A percentile compares a stretch with the other conserved stretches of the same genome.
Evolutionary conservation across 83 land plant genomes (phyloP).

Genomic region (Thuja plicata): DNA sequence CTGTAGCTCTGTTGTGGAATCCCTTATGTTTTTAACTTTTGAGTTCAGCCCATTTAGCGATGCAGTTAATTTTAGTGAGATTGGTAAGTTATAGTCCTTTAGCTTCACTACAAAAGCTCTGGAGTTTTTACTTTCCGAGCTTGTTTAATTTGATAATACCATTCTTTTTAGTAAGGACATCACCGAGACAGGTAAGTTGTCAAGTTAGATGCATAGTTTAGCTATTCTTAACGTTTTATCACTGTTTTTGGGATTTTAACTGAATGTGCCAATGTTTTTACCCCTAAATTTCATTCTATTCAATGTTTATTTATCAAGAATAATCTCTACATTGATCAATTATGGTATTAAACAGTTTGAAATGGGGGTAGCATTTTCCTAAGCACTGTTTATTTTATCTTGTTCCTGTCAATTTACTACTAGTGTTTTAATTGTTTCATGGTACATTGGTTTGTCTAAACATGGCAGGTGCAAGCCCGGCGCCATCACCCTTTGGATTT

Average conservation of each 20-base stretch:
- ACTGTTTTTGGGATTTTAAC: not conserved
- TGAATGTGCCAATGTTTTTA: not conserved
- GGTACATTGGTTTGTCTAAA: not conserved
- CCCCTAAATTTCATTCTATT: not conserved
- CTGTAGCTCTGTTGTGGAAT: no score
- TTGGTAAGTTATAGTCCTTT: no score
- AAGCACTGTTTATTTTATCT: not conserved
- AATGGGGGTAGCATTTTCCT: not conserved
- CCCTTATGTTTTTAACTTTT: not conserved
- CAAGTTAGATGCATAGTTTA: not conserved
- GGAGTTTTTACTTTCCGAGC: not conserved
- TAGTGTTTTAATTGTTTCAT: not conserved
- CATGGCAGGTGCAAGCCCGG: slow-evolving; percentile 60
- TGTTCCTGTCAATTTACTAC: not conserved
- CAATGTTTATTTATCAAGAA: not conserved
- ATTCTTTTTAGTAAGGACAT: no score
- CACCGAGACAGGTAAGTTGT: no score
- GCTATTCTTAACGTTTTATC: not conserved
- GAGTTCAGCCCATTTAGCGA: not conserved
- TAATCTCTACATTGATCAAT: not conserved
- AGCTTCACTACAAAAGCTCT: not conserved
- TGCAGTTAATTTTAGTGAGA: not conserved
- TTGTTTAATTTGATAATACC: no score
- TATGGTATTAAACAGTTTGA: not conserved
- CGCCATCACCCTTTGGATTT: slow-evolving; percentile 83